A percentile compares a stretch with the other conserved stretches of the same genome.
These are phyloP conservation scores for Nidula microcarpa DNA, from an alignment of 768 basidiomycete genomes.

Conservation along the genomic window DNA sequence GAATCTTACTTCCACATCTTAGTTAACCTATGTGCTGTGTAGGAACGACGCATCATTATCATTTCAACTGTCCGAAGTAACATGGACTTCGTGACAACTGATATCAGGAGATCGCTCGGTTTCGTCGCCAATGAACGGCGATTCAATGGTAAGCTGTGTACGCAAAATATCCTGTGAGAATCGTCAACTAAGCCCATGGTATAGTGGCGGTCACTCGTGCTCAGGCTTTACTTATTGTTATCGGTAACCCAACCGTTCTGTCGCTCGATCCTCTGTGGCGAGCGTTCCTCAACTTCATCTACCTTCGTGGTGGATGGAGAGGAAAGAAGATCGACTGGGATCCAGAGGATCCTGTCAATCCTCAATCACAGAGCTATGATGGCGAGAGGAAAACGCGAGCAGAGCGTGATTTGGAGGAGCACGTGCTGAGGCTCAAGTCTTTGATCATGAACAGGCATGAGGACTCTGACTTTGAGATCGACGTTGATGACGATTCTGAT, in stretches of 20 bases:
- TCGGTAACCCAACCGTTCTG: slow-evolving; percentile 59
- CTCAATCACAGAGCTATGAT: slow-evolving; percentile 27
- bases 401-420: slow-evolving; percentile 32
- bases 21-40: slow-evolving; percentile 12
- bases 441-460: slow-evolving; percentile 25
- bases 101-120: slow-evolving; percentile 52
- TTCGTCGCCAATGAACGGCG: slow-evolving; percentile 54
- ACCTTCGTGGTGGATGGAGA: slow-evolving; percentile 47
- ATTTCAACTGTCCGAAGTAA: slow-evolving; percentile 59
- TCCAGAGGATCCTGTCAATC: slow-evolving; percentile 24
- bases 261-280: slow-evolving; percentile 60
- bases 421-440: slow-evolving; percentile 25
- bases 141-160: slow-evolving; percentile 45
- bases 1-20: slow-evolving; percentile 28
- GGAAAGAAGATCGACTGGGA: slow-evolving; percentile 35
- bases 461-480: slow-evolving; percentile 21
- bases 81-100: slow-evolving; percentile 42
- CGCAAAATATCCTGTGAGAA: no score
- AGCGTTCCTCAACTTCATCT: slow-evolving; percentile 54
- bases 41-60: slow-evolving; percentile 58
- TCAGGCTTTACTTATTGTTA: slow-evolving; percentile 56
- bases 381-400: slow-evolving; percentile 19
- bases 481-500: slow-evolving; percentile 17
- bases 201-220: slow-evolving; percentile 67
- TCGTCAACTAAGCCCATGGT: no score